Evolutionary conservation across 495 filamentous ascomycete genomes (phyloP).

Genomic region (Aspergillus haitiensis): DNA sequence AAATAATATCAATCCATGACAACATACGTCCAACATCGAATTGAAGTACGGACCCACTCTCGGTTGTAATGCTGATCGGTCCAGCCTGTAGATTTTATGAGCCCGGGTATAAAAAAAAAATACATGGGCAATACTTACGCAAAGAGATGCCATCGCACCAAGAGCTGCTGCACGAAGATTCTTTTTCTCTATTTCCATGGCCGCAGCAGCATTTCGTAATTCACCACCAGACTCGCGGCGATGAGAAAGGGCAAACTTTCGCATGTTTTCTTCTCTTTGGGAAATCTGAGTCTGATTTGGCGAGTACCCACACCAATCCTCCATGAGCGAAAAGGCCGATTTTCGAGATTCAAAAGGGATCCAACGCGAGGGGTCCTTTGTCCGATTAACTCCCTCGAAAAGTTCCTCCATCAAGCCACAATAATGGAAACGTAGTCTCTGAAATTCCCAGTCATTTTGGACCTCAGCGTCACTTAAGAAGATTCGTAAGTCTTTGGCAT

Average conservation of each 20-base stretch:
- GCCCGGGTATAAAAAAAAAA: background rate
- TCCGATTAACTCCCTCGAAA: slow-evolving; percentile 87
- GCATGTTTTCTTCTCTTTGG: slow-evolving; percentile 83
- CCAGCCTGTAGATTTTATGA: slow-evolving; percentile 56
- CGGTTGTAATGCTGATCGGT: slow-evolving; percentile 82
- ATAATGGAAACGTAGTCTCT: slow-evolving; percentile 86
- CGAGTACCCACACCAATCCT: slow-evolving; percentile 98
- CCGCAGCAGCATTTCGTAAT: slow-evolving; percentile 72
- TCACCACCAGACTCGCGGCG: slow-evolving; percentile 62
- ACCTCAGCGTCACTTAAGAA: slow-evolving; percentile 92
- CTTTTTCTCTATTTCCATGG: slow-evolving; percentile 94
- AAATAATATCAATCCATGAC: slow-evolving; percentile 91
- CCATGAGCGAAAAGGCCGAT: slow-evolving; percentile 93
- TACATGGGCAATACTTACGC: slow-evolving; percentile 53
- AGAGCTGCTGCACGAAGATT: slow-evolving; percentile 87
- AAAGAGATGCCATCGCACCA: slow-evolving; percentile 93
- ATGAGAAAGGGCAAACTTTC: slow-evolving; percentile 71
- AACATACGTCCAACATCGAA: slow-evolving; percentile 93
- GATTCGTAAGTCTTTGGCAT: slow-evolving; percentile 87
- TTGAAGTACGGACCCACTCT: slow-evolving; percentile 75
- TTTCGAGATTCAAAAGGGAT: slow-evolving; percentile 94
- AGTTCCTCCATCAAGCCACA: slow-evolving; percentile 91
- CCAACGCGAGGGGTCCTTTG: slow-evolving; percentile 82
- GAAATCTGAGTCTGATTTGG: slow-evolving; percentile 83
- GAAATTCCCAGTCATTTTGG: slow-evolving; percentile 95